Conservation (phyloP, 169 alveolate genomes). For the Plasmodium gonderi region DNA sequence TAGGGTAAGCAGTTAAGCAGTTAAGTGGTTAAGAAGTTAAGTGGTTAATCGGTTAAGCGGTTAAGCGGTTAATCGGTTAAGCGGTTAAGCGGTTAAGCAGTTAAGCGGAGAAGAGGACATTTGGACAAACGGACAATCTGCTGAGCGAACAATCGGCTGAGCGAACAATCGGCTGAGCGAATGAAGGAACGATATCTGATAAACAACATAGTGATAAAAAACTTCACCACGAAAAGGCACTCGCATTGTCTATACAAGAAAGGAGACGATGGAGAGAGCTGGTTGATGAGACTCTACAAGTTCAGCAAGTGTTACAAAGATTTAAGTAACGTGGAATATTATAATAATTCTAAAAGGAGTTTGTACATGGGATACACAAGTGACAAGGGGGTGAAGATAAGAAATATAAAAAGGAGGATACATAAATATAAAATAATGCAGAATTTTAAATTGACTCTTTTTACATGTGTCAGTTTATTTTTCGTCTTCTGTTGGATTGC, state of each 20-base stretch:
- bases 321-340: not conserved
- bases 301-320: conserved; percentile 22
- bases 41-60: too few relatives aligned
- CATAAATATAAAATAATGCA: not conserved
- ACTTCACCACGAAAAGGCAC: conserved; percentile 1
- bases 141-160: too few relatives aligned
- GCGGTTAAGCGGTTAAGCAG: too few relatives aligned
- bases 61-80: too few relatives aligned
- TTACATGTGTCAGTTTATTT: not conserved
- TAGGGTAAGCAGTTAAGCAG: too few relatives aligned
- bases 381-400: conserved; percentile 6
- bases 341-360: not conserved
- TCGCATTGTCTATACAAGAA: conserved; percentile 18
- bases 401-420: conserved; percentile 26
- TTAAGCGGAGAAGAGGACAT: too few relatives aligned
- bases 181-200: conserved; percentile 39
- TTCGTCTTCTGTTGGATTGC: not conserved
- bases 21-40: too few relatives aligned
- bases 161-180: not conserved
- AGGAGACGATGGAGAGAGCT: not conserved
- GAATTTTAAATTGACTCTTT: not conserved
- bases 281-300: not conserved
- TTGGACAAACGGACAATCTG: too few relatives aligned
- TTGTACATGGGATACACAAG: conserved; percentile 30
- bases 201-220: conserved; percentile 25